These are phyloP conservation scores for Nicotiana tabacum DNA, from an alignment of 257 asterid genomes.

Conservation along the genomic window DNA sequence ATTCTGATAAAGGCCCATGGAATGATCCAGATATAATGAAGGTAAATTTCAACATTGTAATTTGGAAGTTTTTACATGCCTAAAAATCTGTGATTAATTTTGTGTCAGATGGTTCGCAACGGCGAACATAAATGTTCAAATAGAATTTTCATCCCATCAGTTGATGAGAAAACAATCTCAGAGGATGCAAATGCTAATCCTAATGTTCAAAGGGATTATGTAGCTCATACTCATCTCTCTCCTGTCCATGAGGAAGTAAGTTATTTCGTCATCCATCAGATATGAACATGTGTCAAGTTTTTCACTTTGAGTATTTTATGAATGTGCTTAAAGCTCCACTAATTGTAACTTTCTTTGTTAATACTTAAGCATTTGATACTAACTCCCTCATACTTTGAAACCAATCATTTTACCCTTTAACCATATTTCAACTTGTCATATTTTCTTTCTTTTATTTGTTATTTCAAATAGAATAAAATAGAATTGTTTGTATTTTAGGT, in stretches of 20 bases:
- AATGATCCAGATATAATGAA: conserved; percentile 83
- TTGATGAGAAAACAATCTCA: conserved; percentile 63
- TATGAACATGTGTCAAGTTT: neutral
- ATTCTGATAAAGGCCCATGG: conserved; percentile 96
- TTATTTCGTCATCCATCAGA: neutral
- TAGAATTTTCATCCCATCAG: conserved; percentile 26
- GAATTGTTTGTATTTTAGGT: neutral
- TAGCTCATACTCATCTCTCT: conserved; percentile 32
- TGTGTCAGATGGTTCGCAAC: conserved; percentile 61
- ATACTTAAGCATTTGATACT: neutral
- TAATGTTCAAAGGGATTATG: conserved; percentile 1
- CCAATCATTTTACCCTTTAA: neutral
- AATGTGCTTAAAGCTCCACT: neutral
- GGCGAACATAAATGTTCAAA: conserved; percentile 79
- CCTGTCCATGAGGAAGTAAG: conserved; percentile 67
- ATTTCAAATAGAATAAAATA: neutral
- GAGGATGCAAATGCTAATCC: conserved; percentile 50
- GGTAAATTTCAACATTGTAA: conserved; percentile 27
- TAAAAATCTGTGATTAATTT: neutral
- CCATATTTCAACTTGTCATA: neutral
- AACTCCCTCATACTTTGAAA: neutral
- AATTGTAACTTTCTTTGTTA: neutral
- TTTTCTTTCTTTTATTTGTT: neutral
- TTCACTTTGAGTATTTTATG: neutral
- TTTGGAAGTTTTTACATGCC: neutral